A percentile compares a stretch with the other conserved stretches of the same genome.
Evolutionary conservation across 345 rosid genomes (phyloP).

Genomic region (Gossypium stocksii): DNA sequence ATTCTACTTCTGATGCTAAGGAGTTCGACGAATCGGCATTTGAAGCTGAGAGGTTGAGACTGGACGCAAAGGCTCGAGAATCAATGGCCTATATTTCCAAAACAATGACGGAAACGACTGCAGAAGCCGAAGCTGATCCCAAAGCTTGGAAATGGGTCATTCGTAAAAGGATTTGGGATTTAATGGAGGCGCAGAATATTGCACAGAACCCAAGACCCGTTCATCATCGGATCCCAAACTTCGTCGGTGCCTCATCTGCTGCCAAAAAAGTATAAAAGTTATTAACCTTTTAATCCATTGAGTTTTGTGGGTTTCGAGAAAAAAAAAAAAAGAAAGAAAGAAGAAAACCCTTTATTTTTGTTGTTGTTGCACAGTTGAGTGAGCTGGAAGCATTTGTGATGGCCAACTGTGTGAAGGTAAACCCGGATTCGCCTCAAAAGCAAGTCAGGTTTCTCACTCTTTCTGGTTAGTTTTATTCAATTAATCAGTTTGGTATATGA

Average conservation of each 20-base stretch:
- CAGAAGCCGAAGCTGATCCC: slow-evolving; percentile 37
- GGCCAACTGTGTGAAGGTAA: slow-evolving; percentile 77
- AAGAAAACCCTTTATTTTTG: neutral
- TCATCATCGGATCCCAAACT: slow-evolving; percentile 90
- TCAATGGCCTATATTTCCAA: slow-evolving; percentile 61
- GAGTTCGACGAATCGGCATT: slow-evolving; percentile 52
- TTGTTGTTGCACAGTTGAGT: slow-evolving; percentile 39
- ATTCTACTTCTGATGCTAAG: slow-evolving; percentile 14
- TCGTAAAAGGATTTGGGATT: slow-evolving; percentile 77
- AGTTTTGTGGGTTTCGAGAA: slow-evolving; percentile 6
- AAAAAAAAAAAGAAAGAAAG: no score
- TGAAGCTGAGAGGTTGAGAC: slow-evolving; percentile 58
- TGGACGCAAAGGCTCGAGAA: slow-evolving; percentile 63
- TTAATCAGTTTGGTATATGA: neutral
- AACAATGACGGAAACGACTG: slow-evolving; percentile 32
- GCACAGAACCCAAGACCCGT: slow-evolving; percentile 86
- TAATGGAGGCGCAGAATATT: slow-evolving; percentile 65
- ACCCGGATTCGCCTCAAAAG: slow-evolving; percentile 94
- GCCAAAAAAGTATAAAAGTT: slow-evolving; percentile 44
- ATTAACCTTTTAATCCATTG: neutral
- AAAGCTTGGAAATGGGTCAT: slow-evolving; percentile 92
- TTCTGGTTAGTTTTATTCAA: slow-evolving; percentile 14
- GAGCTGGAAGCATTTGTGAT: slow-evolving; percentile 48
- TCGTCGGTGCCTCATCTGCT: slow-evolving; percentile 73
- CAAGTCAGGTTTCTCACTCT: slow-evolving; percentile 85